A percentile compares a stretch with the other conserved stretches of the same genome.
phyloP scores from a whole-genome alignment of 1,284 basidiomycete genomes.

The Mycena citricolor region DNA sequence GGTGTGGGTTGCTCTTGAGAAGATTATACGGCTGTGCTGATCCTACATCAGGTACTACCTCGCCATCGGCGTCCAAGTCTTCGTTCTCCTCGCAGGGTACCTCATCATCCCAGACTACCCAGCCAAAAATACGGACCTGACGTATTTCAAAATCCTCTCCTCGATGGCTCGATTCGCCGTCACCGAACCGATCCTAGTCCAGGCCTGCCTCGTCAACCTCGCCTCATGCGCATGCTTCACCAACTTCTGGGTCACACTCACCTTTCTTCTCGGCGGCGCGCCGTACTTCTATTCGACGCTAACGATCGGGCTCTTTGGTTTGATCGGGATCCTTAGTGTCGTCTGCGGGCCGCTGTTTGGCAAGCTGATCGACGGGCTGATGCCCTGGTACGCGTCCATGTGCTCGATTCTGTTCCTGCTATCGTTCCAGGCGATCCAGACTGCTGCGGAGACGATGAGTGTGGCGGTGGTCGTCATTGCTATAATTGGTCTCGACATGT shows the following conservation, averaged over 20 bases:
- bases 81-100: slow-evolving; percentile 55
- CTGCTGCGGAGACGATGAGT: slow-evolving; percentile 57
- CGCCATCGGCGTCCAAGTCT: slow-evolving; percentile 55
- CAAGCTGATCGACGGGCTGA: slow-evolving; percentile 56
- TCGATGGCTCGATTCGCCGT: slow-evolving; percentile 68
- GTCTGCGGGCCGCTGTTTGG: slow-evolving; percentile 61
- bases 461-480: slow-evolving; percentile 53
- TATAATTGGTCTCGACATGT: slow-evolving; percentile 43
- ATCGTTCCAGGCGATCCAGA: slow-evolving; percentile 52
- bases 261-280: slow-evolving; percentile 64
- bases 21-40: too few species aligned
- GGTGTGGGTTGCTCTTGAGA: slow-evolving; percentile 37
- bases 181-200: slow-evolving; percentile 69
- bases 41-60: slow-evolving; percentile 53
- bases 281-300: slow-evolving; percentile 71
- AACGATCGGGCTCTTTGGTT: slow-evolving; percentile 69
- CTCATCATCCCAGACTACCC: slow-evolving; percentile 70
- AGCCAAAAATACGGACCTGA: slow-evolving; percentile 55
- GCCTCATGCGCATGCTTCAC: slow-evolving; percentile 58
- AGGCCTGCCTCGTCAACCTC: slow-evolving; percentile 57
- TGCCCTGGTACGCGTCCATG: slow-evolving; percentile 67
- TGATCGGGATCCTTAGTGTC: slow-evolving; percentile 71
- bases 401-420: slow-evolving; percentile 43
- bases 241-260: slow-evolving; percentile 71
- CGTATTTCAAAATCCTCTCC: slow-evolving; percentile 60